phyloP scores from a whole-genome alignment of 306 rosid species.

The Cyclanthera cordifolia region DNA sequence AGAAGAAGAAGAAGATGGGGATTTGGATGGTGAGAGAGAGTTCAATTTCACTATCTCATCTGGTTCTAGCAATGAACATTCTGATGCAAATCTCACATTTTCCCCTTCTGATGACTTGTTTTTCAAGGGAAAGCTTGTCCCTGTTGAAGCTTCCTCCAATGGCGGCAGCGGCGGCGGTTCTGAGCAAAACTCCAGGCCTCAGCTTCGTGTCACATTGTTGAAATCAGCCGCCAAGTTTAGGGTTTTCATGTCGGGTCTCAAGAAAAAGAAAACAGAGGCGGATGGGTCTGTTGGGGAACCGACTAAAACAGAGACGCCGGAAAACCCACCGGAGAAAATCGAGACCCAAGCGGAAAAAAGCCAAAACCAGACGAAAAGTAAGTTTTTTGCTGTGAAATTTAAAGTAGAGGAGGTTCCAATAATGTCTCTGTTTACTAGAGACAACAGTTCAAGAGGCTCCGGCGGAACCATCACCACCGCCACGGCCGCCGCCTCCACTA shows the following conservation, averaged over 20 bases:
- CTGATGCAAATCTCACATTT: conserved; percentile 50
- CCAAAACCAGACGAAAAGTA: conserved; percentile 21
- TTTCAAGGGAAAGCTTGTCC: conserved; percentile 63
- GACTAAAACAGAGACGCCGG: background rate
- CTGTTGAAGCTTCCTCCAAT: conserved; percentile 42
- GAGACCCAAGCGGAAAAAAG: background rate
- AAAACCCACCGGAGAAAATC: background rate
- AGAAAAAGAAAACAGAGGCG: conserved; percentile 35
- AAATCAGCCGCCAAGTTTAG: conserved; percentile 85
- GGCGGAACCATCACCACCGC: conserved; percentile 3
- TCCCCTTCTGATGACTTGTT: conserved; percentile 67
- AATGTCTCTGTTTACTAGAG: conserved; percentile 66
- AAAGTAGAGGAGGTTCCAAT: conserved; percentile 84
- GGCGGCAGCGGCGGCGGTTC: conserved; percentile 22
- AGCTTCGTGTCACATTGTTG: conserved; percentile 45
- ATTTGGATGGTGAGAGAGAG: conserved; percentile 33
- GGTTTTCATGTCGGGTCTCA: conserved; percentile 66
- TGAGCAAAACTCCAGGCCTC: conserved; percentile 49
- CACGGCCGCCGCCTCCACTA: too few species aligned
- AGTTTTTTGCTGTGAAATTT: conserved; percentile 57
- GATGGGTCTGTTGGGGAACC: conserved; percentile 15
- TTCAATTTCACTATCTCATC: conserved; percentile 69
- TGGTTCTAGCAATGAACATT: conserved; percentile 44
- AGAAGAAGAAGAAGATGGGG: conserved; percentile 18
- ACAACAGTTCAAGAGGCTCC: conserved; percentile 47